Conservation (phyloP, 2,329 filamentous ascomycete species). For the Calonectria honghensis region DNA sequence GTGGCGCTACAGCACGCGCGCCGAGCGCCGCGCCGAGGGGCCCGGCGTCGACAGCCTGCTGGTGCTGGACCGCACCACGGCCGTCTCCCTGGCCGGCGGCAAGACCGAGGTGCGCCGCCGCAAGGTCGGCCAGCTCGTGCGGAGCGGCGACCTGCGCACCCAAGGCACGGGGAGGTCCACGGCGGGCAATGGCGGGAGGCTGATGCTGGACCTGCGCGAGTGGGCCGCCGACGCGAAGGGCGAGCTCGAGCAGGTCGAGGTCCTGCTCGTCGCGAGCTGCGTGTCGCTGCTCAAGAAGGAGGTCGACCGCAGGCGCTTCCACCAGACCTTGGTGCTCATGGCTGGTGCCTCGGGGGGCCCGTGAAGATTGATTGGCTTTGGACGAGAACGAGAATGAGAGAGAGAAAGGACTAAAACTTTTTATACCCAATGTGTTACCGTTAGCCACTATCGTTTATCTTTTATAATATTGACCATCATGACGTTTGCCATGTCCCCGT, state of each 20-base stretch:
- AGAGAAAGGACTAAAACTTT: not conserved
- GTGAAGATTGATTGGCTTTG: not conserved
- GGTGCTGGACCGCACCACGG: slow-evolving; percentile 69
- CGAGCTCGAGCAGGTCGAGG: slow-evolving; percentile 64
- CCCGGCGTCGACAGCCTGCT: slow-evolving; percentile 64
- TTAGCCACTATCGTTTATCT: not conserved
- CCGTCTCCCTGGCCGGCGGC: slow-evolving; percentile 55
- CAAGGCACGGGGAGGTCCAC: slow-evolving; percentile 60
- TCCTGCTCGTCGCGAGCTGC: slow-evolving; percentile 73
- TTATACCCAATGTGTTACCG: slow-evolving; percentile 29
- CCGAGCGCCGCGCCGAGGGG: slow-evolving; percentile 66
- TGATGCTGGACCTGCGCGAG: slow-evolving; percentile 65
- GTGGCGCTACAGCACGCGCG: slow-evolving; percentile 73
- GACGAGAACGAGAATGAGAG: not conserved
- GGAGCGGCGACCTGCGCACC: slow-evolving; percentile 63
- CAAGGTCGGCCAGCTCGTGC: slow-evolving; percentile 66
- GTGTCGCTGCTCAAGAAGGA: slow-evolving; percentile 80
- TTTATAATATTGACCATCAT: not conserved
- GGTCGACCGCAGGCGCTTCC: slow-evolving; percentile 72
- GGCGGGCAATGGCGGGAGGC: slow-evolving; percentile 71
- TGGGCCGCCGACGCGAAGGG: slow-evolving; percentile 60
- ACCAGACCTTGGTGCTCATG: slow-evolving; percentile 69
- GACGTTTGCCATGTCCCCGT: not conserved
- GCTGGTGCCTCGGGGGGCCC: slow-evolving; percentile 43
- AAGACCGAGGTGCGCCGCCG: slow-evolving; percentile 56